A percentile compares a stretch with the other conserved stretches of the same genome.
Conservation (phyloP, 345 rosid species). For the Moringa oleifera region DNA sequence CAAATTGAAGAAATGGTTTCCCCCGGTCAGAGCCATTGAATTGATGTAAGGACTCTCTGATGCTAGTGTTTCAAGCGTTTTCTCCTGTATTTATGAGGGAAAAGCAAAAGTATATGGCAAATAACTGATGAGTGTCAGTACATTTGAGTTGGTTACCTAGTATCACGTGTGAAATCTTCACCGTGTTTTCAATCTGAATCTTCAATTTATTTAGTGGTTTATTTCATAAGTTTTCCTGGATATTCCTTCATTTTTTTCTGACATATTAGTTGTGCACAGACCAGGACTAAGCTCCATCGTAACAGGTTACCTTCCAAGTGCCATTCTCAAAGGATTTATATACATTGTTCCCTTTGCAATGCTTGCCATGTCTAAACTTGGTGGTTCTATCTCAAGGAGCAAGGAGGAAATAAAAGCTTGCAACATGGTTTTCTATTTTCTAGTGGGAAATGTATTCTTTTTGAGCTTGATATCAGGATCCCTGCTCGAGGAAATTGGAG, state of each 20-base stretch:
- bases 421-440: slow-evolving; percentile 92
- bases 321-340: slow-evolving; percentile 75
- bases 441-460: slow-evolving; percentile 86
- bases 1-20: slow-evolving; percentile 84
- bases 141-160: too few species aligned
- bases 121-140: too few species aligned
- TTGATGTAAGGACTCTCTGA: slow-evolving; percentile 48
- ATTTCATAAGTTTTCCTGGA: too few species aligned
- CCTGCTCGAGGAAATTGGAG: slow-evolving; percentile 79
- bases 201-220: background rate
- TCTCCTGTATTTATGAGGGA: background rate
- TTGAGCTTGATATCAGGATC: slow-evolving; percentile 88
- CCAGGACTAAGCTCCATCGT: slow-evolving; percentile 86
- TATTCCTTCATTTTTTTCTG: background rate
- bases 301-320: slow-evolving; percentile 92
- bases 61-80: background rate
- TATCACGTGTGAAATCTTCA: too few species aligned
- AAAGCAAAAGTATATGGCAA: too few species aligned
- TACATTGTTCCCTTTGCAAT: slow-evolving; percentile 71
- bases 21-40: slow-evolving; percentile 70
- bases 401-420: slow-evolving; percentile 89
- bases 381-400: slow-evolving; percentile 75
- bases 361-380: slow-evolving; percentile 61
- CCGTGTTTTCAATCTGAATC: background rate
- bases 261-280: slow-evolving; percentile 31